Conservation (phyloP, 805 yeast species). For the Teunomyces kruisii region DNA sequence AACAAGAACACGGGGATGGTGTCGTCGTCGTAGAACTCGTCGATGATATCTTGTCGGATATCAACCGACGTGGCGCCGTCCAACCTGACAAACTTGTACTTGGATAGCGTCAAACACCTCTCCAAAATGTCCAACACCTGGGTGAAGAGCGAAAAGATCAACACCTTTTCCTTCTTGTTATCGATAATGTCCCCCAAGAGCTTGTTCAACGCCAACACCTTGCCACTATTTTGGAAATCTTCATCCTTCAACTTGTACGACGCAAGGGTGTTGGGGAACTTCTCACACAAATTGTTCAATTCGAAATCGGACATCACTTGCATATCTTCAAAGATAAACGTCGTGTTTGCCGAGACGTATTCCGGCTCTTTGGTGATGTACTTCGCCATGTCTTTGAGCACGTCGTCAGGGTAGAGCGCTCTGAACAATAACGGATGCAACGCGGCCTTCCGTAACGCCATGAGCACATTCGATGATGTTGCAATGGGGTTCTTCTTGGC, state of each 20-base stretch:
- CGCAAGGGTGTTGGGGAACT: slow-evolving; percentile 66
- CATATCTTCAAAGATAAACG: slow-evolving; percentile 90
- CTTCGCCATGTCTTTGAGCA: slow-evolving; percentile 64
- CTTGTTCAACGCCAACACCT: slow-evolving; percentile 56
- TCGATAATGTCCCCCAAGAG: slow-evolving; percentile 57
- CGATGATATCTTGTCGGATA: slow-evolving; percentile 87
- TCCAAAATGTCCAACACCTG: slow-evolving; percentile 90
- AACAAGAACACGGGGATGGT: slow-evolving; percentile 82
- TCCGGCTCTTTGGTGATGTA: slow-evolving; percentile 79
- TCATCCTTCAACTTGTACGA: slow-evolving; percentile 52
- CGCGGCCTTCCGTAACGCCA: slow-evolving; percentile 90
- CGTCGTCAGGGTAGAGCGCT: slow-evolving; percentile 53
- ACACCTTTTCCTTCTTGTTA: slow-evolving; percentile 62
- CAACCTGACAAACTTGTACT: slow-evolving; percentile 72
- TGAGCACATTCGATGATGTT: slow-evolving; percentile 67
- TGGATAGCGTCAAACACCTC: slow-evolving; percentile 59
- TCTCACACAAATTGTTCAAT: slow-evolving; percentile 68
- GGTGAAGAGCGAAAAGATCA: slow-evolving; percentile 89
- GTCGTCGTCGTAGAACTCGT: slow-evolving; percentile 78
- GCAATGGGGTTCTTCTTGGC: slow-evolving; percentile 35
- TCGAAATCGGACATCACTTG: slow-evolving; percentile 91
- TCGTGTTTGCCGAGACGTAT: slow-evolving; percentile 73
- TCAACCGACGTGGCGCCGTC: slow-evolving; percentile 97
- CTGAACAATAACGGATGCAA: slow-evolving; percentile 89
- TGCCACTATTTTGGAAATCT: slow-evolving; percentile 70